Conservation (phyloP, 257 asterid genomes). For the Paulownia fortunei region DNA sequence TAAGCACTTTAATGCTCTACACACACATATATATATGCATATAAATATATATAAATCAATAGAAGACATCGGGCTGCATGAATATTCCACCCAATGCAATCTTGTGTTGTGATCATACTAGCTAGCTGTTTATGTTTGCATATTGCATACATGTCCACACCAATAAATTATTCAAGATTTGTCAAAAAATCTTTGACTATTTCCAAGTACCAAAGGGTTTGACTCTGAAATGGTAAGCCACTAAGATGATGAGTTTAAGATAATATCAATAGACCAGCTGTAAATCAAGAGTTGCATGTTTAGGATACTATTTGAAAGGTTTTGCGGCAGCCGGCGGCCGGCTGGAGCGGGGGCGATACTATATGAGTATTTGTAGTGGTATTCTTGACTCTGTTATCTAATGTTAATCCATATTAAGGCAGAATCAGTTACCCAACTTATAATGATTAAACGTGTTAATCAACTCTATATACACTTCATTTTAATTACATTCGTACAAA, state of each 20-base stretch:
- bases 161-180: too few species aligned
- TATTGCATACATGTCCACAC: not conserved
- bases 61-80: not conserved
- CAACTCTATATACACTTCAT: not conserved
- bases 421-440: too few species aligned
- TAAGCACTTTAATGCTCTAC: too few species aligned
- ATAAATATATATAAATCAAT: too few species aligned
- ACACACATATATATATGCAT: too few species aligned
- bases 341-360: constrained; percentile 5
- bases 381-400: not conserved
- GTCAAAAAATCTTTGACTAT: not conserved
- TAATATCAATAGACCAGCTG: too few species aligned
- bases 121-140: not conserved
- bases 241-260: not conserved
- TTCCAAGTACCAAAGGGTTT: not conserved
- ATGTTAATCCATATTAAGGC: not conserved
- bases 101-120: not conserved
- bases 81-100: too few species aligned
- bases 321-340: constrained; percentile 29
- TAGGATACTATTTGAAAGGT: not conserved
- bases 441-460: not conserved
- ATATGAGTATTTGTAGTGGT: not conserved
- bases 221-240: constrained; percentile 36
- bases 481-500: not conserved
- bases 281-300: too few species aligned